Base-by-base conservation (phyloP, 768 basidiomycete genomes). In the Ramaria sp. region DNA sequence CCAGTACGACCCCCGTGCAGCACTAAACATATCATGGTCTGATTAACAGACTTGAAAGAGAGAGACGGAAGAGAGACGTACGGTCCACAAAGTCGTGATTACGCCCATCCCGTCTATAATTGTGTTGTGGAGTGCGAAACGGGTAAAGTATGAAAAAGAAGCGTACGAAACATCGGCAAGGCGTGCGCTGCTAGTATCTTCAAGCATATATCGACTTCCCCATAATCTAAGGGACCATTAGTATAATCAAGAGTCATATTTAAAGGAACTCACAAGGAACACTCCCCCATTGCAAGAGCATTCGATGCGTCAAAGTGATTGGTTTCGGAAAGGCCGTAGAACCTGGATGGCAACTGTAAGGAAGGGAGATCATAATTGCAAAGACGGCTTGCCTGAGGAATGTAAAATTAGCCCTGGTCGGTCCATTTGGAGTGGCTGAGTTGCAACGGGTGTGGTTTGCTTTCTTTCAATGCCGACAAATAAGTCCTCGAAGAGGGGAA, bases 371-470 rank as follows among this genome's bases (percentile, higher is more conserved):
- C 20, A 19, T 13, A 27, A 50, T 24, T 4, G 1, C 7, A 9
- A n/a, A 19, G n/a, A 20, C 11, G 10, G n/a, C 54, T 22, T 41
- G 64, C 65, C 65, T 10, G 65, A 66, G 10, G 66, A 67, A 56
- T 67, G 66, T 5, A 67, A 24, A 20, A 67, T 65, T 9, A 67
- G 27, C 3, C 59, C 64, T 1, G 63, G 59, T 17, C 19, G 31
- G 27, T 42, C 47, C 2, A 13, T n/a, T n/a, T 41, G 55, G 1
- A 43, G 9, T 24, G 47, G 47, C 5, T 27, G 27, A 5, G 5
- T 27, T 27, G 27, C 27, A 52, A 49, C 20, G 47, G 47, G 20
- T 3, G 20, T 7, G 39, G 39, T 13, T 9, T 13, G 39, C 39
- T 41, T 12, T n/a, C 12, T 3, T 12, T 41, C 39, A 2, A 12